Base-by-base conservation (phyloP, 2,329 filamentous ascomycete species). In the Chaetomiaceae sp. region DNA sequence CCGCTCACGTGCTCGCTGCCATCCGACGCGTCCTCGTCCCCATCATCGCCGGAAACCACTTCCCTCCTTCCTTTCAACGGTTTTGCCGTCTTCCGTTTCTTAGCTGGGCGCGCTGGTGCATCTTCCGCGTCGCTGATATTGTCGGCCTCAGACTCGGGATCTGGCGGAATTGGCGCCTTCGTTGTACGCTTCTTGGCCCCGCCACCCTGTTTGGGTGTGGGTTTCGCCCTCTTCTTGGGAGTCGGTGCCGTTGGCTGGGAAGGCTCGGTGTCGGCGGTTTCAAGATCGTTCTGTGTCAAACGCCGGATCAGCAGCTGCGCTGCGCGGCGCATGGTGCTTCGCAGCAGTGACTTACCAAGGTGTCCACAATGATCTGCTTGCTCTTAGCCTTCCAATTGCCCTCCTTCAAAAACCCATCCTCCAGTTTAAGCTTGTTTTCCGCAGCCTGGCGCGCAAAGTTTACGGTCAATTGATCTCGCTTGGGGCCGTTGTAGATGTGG, bases 361-460 rank as follows among this genome's bases (percentile, higher is more conserved):
- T 69, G 16, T 69, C 67, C 48, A 77, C 77, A 57, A 85, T 82
- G n/a, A 84, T 61, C 1, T 66, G 64, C 61, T 84, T 85, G 65
- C 80, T 84, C 58, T 72, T 76, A 4, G 69, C 65, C 64, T 85
- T 84, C 82, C 82, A 85, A 14, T 75, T 67, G 0, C 58, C 67
- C 2, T 63, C 58, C 13, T 69, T 68, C 45, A 85, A 75, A 56
- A 83, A 82, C 0, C 73, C 77, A 1, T 73, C 66, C 0, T 76
- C 72, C 1, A 85, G 71, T 1, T 64, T 67, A 1, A 80, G 66
- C 38, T 75, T 66, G 27, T 75, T 66, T 54, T 82, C 79, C 2
- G 73, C 76, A 40, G 69, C 70, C 54, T 76, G 74, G 51, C 82
- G 80, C 50, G 82, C 74, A 45, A 70, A 72, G 60, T 83, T 84